phyloP scores from a whole-genome alignment of 305 asterid genomes.

The Lippia alba region DNA sequence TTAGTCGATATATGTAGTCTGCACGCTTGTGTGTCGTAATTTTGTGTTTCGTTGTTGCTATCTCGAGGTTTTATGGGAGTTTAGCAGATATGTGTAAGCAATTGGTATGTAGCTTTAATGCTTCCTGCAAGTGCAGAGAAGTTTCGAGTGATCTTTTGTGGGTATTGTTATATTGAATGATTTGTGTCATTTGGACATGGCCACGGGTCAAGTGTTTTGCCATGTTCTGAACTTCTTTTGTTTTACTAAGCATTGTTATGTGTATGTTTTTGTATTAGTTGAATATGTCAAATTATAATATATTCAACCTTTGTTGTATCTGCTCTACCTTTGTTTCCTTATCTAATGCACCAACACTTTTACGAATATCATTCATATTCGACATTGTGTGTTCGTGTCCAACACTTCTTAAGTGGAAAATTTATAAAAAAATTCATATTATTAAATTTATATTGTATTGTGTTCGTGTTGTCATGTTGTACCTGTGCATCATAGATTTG shows the following conservation, averaged over 20 bases:
- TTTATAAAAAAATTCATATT: too few species aligned
- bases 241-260: not conserved
- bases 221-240: not conserved
- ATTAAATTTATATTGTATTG: too few species aligned
- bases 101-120: not conserved
- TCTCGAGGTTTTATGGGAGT: slow-evolving; percentile 26
- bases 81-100: slow-evolving; percentile 19
- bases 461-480: too few species aligned
- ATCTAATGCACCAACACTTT: too few species aligned
- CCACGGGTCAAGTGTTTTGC: not conserved
- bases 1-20: not conserved
- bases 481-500: too few species aligned
- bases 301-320: too few species aligned
- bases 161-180: not conserved
- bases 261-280: not conserved
- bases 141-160: not conserved
- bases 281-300: not conserved
- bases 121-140: slow-evolving; percentile 14
- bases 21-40: not conserved
- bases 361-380: too few species aligned
- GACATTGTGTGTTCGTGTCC: too few species aligned
- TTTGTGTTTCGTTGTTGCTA: slow-evolving; percentile 6
- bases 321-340: too few species aligned
- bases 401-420: too few species aligned
- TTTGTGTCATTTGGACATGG: not conserved